Evolutionary conservation across 768 basidiomycete genomes (phyloP).

Genomic region (Kwoniella pini): DNA sequence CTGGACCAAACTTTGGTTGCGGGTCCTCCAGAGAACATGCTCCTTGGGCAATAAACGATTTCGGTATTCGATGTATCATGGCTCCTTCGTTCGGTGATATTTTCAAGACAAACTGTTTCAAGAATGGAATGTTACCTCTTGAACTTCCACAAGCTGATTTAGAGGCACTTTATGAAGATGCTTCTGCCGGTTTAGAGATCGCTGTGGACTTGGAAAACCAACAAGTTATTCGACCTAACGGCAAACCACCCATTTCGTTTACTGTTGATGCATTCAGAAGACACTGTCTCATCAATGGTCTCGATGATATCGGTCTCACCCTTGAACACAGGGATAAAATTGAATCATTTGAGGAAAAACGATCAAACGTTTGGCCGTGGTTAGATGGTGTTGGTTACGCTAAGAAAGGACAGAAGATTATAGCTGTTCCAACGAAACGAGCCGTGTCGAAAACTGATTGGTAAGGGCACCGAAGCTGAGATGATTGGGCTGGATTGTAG

Average conservation of each 20-base stretch:
- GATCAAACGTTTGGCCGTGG: conserved; percentile 88
- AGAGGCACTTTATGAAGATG: conserved; percentile 71
- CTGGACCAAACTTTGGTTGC: conserved; percentile 86
- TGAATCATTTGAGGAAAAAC: conserved; percentile 71
- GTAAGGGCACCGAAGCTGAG: conserved; percentile 34
- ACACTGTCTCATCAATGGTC: conserved; percentile 89
- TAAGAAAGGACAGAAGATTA: conserved; percentile 61
- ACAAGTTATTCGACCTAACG: conserved; percentile 68
- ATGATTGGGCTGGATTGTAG: neutral
- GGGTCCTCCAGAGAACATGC: conserved; percentile 89
- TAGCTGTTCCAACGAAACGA: conserved; percentile 42
- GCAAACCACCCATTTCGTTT: conserved; percentile 71
- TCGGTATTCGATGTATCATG: conserved; percentile 83
- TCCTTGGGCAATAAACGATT: conserved; percentile 70
- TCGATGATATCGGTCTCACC: conserved; percentile 96
- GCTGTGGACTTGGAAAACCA: conserved; percentile 82
- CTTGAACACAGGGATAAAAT: conserved; percentile 77
- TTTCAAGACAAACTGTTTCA: conserved; percentile 77
- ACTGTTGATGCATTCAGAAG: conserved; percentile 84
- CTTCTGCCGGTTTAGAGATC: conserved; percentile 70
- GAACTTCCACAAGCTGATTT: conserved; percentile 70
- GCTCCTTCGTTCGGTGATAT: conserved; percentile 90
- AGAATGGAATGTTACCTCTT: conserved; percentile 88
- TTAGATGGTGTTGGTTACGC: conserved; percentile 89
- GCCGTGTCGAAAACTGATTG: conserved; percentile 52